Base-by-base conservation (phyloP, 148 eudicot genomes). In the Oxyria digyna region DNA sequence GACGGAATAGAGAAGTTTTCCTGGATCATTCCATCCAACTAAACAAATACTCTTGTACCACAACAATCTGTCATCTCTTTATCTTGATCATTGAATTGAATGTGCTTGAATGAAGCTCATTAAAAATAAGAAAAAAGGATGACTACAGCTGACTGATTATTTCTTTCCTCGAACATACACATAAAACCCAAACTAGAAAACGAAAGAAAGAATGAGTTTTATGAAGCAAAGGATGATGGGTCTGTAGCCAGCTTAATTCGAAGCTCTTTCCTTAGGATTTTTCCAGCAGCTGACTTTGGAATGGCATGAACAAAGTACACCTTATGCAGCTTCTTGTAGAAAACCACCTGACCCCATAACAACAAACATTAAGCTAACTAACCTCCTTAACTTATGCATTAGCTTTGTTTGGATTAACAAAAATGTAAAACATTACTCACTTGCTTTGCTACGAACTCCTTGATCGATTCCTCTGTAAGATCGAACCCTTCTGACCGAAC, bases 211-310 rank as follows among this genome's bases (percentile, higher is more conserved):
- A 46, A 43, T 4, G 1, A 33, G 17, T 6, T 42, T 67, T 59
- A 57, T 43, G 62, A 20, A 23, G 31, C 14, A 0, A 2, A 10
- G 8, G 74, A 1, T 3, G 55, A 1, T 1, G 62, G n/a, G n/a
- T n/a, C 46, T 0, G 74, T 27, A 32, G 81, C 75, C 0, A 88
- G 87, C 50, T 80, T 82, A 48, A 87, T 83, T 71, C 96, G 81
- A 4, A 91, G 85, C 15, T 91, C 96, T 74, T 88, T 91, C 72
- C 97, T 88, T 14, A 91, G 68, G 9, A 91, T 91, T 69, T 91
- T 91, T 21, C 97, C 97, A 0, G 97, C 67, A 1, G 89, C 83
- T 12, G 97, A 91, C 84, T 91, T 91, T 29, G 97, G 97, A 75
- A 91, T 87, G 9, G 88, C 77, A 6, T 79, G 77, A 38, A 85